These are phyloP conservation scores for Cyberlindnera nakhonratchasimensis DNA, from an alignment of 805 yeast genomes.

Conservation along the genomic window DNA sequence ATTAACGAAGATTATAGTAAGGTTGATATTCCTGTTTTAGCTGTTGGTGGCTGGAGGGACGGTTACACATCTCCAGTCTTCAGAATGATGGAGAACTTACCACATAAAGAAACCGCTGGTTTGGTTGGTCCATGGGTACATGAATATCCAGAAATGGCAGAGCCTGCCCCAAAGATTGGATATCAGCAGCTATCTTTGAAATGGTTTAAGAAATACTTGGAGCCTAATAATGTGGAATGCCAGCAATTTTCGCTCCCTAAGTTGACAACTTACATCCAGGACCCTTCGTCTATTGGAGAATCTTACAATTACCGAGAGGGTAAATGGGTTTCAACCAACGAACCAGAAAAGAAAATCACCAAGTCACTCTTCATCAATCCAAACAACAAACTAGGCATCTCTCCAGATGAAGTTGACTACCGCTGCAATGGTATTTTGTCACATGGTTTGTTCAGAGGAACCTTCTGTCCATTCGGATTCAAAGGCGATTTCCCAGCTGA, in stretches of 20 bases:
- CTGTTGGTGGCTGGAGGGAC: conserved; percentile 47
- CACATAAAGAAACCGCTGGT: conserved; percentile 32
- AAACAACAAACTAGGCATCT: conserved; percentile 7
- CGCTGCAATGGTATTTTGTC: conserved; percentile 34
- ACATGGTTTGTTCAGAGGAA: conserved; percentile 44
- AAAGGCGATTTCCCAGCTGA: conserved; percentile 45
- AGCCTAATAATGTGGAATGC: conserved; percentile 22
- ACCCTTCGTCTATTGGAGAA: conserved; percentile 37
- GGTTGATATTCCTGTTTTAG: conserved; percentile 41
- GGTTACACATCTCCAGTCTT: conserved; percentile 44
- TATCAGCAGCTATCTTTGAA: conserved; percentile 38
- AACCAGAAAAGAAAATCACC: conserved; percentile 15
- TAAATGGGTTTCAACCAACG: conserved; percentile 35
- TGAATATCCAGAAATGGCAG: conserved; percentile 46
- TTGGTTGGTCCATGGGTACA: conserved; percentile 49
- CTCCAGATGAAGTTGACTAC: conserved; percentile 10
- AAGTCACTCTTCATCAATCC: conserved; percentile 18
- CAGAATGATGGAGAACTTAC: conserved; percentile 39
- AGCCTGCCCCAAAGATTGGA: conserved; percentile 43
- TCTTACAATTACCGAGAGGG: conserved; percentile 39
- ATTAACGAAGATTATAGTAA: conserved; percentile 38
- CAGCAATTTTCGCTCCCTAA: conserved; percentile 31
- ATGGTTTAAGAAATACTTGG: conserved; percentile 41
- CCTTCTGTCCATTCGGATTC: conserved; percentile 45
- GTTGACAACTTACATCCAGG: conserved; percentile 40